Percentiles rank a stretch among this genome's conserved stretches.
Evolutionary conservation across 139 green algal species (phyloP).

Genomic region (Parachlorella kessleri): DNA sequence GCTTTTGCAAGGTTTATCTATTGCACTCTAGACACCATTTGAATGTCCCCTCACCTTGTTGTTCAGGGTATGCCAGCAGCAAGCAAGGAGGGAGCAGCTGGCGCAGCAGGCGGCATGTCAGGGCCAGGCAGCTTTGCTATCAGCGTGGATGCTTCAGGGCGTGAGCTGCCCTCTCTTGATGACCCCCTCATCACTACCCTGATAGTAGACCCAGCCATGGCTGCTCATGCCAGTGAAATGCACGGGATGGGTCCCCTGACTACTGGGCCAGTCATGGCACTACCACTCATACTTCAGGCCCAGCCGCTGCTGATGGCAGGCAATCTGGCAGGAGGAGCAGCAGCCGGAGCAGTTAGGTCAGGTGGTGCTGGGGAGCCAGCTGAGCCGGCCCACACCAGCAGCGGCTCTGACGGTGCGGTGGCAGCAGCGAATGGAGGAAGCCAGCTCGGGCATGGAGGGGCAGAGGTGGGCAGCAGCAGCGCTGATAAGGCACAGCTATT

Average conservation of each 20-base stretch:
- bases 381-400: too few relatives aligned
- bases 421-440: neutral
- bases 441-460: neutral
- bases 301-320: too few relatives aligned
- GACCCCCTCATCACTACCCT: neutral
- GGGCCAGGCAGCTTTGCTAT: constrained; percentile 16
- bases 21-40: neutral
- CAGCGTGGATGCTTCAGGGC: constrained; percentile 18
- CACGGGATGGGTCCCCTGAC: too few relatives aligned
- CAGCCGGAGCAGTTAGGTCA: neutral
- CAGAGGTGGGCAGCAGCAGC: neutral
- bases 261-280: neutral
- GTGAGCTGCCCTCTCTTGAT: neutral
- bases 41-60: neutral
- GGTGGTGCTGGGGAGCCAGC: neutral
- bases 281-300: neutral
- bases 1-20: too few relatives aligned
- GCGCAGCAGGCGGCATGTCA: neutral
- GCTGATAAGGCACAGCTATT: neutral
- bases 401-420: too few relatives aligned
- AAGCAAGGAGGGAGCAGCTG: neutral
- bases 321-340: too few relatives aligned
- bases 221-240: neutral
- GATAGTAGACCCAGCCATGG: neutral
- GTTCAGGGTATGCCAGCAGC: neutral